Percentiles rank a stretch among this genome's conserved stretches.
Conservation (phyloP, 495 filamentous ascomycete genomes). For the Glarea lozoyensis region DNA sequence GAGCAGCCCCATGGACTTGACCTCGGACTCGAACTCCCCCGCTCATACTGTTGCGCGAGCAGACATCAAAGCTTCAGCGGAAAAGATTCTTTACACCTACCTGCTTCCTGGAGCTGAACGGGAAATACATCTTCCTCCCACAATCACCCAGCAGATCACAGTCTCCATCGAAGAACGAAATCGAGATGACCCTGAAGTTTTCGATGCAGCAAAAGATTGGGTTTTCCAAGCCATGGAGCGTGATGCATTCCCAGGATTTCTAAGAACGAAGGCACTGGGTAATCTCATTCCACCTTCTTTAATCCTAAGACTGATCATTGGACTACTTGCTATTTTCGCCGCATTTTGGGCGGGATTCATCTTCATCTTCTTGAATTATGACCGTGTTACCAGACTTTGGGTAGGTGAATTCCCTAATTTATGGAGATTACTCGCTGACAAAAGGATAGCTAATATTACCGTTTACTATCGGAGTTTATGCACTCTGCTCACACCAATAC, state of each 20-base stretch:
- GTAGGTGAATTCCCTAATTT: conserved; percentile 38
- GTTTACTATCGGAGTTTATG: conserved; percentile 83
- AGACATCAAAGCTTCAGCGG: conserved; percentile 86
- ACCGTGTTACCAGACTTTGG: conserved; percentile 68
- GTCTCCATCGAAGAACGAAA: conserved; percentile 77
- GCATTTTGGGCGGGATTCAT: conserved; percentile 91
- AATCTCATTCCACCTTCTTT: conserved; percentile 86
- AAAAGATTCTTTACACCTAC: conserved; percentile 96
- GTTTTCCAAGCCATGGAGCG: conserved; percentile 99
- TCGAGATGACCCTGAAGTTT: conserved; percentile 93
- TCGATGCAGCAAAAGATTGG: conserved; percentile 96
- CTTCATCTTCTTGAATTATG: conserved; percentile 79
- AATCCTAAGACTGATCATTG: conserved; percentile 72
- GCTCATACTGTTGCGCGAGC: conserved; percentile 73
- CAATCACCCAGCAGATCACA: conserved; percentile 73
- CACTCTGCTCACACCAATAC: conserved; percentile 85
- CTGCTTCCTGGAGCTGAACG: conserved; percentile 86
- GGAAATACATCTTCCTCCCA: conserved; percentile 85
- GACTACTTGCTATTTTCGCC: conserved; percentile 79
- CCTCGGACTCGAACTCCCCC: conserved; percentile 63
- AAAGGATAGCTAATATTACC: conserved; percentile 73
- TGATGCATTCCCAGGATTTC: conserved; percentile 94
- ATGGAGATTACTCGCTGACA: conserved; percentile 11
- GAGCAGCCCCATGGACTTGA: conserved; percentile 45
- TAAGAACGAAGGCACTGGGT: conserved; percentile 87